Evolutionary conservation across 2,329 filamentous ascomycete species (phyloP).

Genomic region (Cladosporium sp.): DNA sequence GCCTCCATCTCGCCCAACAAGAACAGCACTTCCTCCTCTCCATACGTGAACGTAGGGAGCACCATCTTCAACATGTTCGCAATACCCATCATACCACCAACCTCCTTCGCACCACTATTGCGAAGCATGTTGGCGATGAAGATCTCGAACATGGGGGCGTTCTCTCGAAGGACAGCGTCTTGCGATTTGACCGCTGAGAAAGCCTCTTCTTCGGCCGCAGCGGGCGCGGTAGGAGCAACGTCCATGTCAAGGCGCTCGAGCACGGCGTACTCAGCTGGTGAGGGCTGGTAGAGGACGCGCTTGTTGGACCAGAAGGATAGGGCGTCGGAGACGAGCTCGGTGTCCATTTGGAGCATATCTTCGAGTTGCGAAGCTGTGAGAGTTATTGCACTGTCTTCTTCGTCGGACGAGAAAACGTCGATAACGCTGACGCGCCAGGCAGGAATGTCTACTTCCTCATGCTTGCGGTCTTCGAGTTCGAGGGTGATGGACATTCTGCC

Average conservation of each 20-base stretch:
- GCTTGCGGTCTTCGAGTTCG: slow-evolving; percentile 75
- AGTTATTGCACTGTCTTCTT: slow-evolving; percentile 34
- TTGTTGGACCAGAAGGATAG: slow-evolving; percentile 72
- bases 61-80: slow-evolving; percentile 95
- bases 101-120: slow-evolving; percentile 59
- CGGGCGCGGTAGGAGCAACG: slow-evolving; percentile 36
- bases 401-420: slow-evolving; percentile 68
- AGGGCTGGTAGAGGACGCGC: slow-evolving; percentile 61
- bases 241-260: slow-evolving; percentile 60
- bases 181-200: slow-evolving; percentile 53
- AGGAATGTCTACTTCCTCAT: slow-evolving; percentile 69
- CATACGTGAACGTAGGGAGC: slow-evolving; percentile 84
- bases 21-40: slow-evolving; percentile 81
- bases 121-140: slow-evolving; percentile 96
- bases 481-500: slow-evolving; percentile 80
- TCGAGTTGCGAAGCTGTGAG: slow-evolving; percentile 49
- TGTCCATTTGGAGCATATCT: slow-evolving; percentile 66
- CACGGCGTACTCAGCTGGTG: slow-evolving; percentile 61
- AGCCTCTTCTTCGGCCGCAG: slow-evolving; percentile 36
- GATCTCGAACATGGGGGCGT: slow-evolving; percentile 77
- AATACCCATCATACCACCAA: slow-evolving; percentile 79
- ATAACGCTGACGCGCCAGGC: slow-evolving; percentile 89
- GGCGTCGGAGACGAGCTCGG: slow-evolving; percentile 67
- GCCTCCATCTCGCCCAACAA: slow-evolving; percentile 80
- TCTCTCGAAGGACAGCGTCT: slow-evolving; percentile 64